phyloP scores from a whole-genome alignment of 2,329 filamentous ascomycete genomes.

The Penicillium sp. region DNA sequence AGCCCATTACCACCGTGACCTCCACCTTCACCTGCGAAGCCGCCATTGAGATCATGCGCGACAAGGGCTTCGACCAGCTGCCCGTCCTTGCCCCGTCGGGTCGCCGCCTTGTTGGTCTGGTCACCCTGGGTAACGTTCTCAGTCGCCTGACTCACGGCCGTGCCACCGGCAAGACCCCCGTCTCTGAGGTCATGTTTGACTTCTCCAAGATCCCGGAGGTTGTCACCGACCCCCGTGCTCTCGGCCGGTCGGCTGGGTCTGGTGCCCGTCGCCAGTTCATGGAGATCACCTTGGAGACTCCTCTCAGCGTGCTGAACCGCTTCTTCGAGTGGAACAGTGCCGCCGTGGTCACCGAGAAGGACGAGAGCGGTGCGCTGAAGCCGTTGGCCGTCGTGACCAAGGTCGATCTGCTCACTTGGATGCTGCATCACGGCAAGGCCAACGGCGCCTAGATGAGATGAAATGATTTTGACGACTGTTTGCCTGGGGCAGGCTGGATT shows the following conservation, averaged over 20 bases:
- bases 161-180: constrained; percentile 71
- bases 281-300: constrained; percentile 90
- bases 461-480: constrained; percentile 1
- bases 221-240: constrained; percentile 79
- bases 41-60: constrained; percentile 96
- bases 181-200: constrained; percentile 94
- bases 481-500: neutral
- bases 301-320: constrained; percentile 77
- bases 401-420: constrained; percentile 90
- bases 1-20: constrained; percentile 86
- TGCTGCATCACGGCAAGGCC: constrained; percentile 67
- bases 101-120: constrained; percentile 80
- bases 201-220: constrained; percentile 87
- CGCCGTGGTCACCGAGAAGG: constrained; percentile 85
- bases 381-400: constrained; percentile 93
- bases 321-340: constrained; percentile 99
- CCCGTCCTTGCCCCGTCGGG: constrained; percentile 76
- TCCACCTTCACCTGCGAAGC: constrained; percentile 74
- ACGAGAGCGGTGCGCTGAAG: constrained; percentile 64
- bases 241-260: constrained; percentile 46
- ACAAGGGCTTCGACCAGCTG: constrained; percentile 96
- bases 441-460: constrained; percentile 21
- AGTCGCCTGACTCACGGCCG: constrained; percentile 85
- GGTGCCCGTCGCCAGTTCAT: constrained; percentile 70
- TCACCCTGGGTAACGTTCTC: constrained; percentile 92